Evolutionary conservation across 805 yeast genomes (phyloP).

Genomic region (Metschnikowia lachancei): DNA sequence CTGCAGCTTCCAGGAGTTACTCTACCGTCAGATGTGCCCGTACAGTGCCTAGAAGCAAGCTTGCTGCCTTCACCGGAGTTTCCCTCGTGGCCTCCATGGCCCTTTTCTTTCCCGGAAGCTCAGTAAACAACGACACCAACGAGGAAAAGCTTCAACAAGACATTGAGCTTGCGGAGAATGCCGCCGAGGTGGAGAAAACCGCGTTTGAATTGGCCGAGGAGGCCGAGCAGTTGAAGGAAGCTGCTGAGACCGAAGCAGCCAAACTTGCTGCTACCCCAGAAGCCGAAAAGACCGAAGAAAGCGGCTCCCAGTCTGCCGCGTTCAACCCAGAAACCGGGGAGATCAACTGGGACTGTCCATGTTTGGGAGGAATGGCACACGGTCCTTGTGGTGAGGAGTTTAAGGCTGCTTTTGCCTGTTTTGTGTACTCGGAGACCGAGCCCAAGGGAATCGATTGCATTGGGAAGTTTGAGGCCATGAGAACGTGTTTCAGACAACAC

Average conservation of each 20-base stretch:
- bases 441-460: constrained; percentile 97
- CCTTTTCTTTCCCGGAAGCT: constrained; percentile 6
- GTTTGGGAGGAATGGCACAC: constrained; percentile 97
- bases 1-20: constrained; percentile 11
- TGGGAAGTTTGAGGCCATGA: constrained; percentile 87
- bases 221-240: background rate
- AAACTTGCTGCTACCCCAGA: too few relatives aligned
- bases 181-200: background rate
- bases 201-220: constrained; percentile 7
- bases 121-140: constrained; percentile 18
- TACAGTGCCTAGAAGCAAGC: background rate
- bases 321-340: constrained; percentile 97
- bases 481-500: constrained; percentile 85
- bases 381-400: constrained; percentile 98
- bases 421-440: constrained; percentile 88
- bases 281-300: constrained; percentile 17
- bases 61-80: constrained; percentile 10
- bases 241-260: background rate
- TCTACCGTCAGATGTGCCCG: constrained; percentile 13
- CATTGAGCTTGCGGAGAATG: constrained; percentile 3
- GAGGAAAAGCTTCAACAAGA: constrained; percentile 14
- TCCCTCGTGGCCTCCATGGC: constrained; percentile 13
- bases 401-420: constrained; percentile 91
- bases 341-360: constrained; percentile 99
- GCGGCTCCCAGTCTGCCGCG: constrained; percentile 57